Evolutionary conservation across 2,329 filamentous ascomycete species (phyloP).

Genomic region (Pleoardoris graminearum): DNA sequence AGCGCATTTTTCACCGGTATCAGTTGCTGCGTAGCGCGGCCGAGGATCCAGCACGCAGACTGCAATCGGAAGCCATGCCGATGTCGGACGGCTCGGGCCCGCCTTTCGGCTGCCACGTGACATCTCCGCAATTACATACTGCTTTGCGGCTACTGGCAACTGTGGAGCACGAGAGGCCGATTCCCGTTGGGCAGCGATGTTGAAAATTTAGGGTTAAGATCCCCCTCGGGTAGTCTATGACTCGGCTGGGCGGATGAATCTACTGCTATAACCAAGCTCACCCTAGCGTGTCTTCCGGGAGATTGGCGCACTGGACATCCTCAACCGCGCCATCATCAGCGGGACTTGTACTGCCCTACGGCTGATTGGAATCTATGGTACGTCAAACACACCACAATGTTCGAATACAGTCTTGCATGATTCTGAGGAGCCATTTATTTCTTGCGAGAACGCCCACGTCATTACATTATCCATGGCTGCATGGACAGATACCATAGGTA

Average conservation of each 20-base stretch:
- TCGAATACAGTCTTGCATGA: background rate
- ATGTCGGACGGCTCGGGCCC: background rate
- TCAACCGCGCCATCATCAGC: constrained; percentile 2
- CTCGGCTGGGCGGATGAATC: background rate
- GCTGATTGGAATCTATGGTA: constrained; percentile 12
- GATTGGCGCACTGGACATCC: background rate
- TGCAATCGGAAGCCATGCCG: background rate
- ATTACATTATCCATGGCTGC: background rate
- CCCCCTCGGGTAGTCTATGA: background rate
- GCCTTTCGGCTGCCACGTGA: background rate
- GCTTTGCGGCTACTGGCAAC: background rate
- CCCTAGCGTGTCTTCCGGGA: background rate
- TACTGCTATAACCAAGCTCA: background rate
- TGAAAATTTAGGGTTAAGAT: constrained; percentile 1
- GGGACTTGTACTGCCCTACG: constrained; percentile 7
- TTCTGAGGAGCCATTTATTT: background rate
- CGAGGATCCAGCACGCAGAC: constrained; percentile 1
- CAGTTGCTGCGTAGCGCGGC: constrained; percentile 4
- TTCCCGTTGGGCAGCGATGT: background rate
- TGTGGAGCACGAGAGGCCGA: constrained; percentile 1
- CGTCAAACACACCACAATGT: too few relatives aligned
- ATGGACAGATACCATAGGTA: background rate
- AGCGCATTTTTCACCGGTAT: background rate
- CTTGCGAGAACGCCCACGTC: background rate
- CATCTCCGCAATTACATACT: background rate